A percentile compares a stretch with the other conserved stretches of the same genome.
Evolutionary conservation across 2,329 filamentous ascomycete genomes (phyloP).

Genomic region (Pseudogymnoascus sp.): DNA sequence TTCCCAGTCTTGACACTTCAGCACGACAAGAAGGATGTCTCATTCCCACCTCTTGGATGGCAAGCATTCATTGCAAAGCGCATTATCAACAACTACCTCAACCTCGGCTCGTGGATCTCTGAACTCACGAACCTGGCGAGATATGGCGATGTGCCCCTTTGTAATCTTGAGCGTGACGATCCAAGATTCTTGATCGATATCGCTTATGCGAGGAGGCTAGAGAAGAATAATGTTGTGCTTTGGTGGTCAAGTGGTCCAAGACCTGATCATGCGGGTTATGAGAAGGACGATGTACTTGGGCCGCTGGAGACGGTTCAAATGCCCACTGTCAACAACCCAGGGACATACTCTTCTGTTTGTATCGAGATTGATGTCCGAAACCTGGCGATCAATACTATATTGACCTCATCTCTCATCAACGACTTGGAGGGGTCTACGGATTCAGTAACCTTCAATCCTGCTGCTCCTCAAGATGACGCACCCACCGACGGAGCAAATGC

Average conservation of each 20-base stretch:
- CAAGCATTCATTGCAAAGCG: slow-evolving; percentile 80
- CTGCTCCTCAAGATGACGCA: slow-evolving; percentile 50
- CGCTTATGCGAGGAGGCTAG: slow-evolving; percentile 80
- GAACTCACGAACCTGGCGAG: slow-evolving; percentile 80
- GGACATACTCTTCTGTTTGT: slow-evolving; percentile 91
- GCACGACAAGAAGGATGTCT: slow-evolving; percentile 74
- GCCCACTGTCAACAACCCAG: slow-evolving; percentile 87
- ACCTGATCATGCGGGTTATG: slow-evolving; percentile 92
- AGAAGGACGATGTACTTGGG: slow-evolving; percentile 80
- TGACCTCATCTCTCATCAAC: slow-evolving; percentile 93
- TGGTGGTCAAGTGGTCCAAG: slow-evolving; percentile 90
- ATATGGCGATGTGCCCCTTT: slow-evolving; percentile 89
- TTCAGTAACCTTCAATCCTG: slow-evolving; percentile 75
- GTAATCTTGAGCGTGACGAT: slow-evolving; percentile 90
- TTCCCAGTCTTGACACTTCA: slow-evolving; percentile 76
- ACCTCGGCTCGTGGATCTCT: slow-evolving; percentile 83
- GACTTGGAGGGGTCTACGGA: slow-evolving; percentile 70
- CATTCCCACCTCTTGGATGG: slow-evolving; percentile 87
- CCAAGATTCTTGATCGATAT: slow-evolving; percentile 93
- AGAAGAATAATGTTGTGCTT: slow-evolving; percentile 84
- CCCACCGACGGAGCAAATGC: slow-evolving; percentile 55
- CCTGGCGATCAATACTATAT: slow-evolving; percentile 91
- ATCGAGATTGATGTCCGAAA: slow-evolving; percentile 93
- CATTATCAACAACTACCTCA: slow-evolving; percentile 81
- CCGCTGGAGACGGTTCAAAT: slow-evolving; percentile 80